A percentile compares a stretch with the other conserved stretches of the same genome.
phyloP scores from a whole-genome alignment of 352 stramenopile genomes.

The Aphanomyces euteiches region DNA sequence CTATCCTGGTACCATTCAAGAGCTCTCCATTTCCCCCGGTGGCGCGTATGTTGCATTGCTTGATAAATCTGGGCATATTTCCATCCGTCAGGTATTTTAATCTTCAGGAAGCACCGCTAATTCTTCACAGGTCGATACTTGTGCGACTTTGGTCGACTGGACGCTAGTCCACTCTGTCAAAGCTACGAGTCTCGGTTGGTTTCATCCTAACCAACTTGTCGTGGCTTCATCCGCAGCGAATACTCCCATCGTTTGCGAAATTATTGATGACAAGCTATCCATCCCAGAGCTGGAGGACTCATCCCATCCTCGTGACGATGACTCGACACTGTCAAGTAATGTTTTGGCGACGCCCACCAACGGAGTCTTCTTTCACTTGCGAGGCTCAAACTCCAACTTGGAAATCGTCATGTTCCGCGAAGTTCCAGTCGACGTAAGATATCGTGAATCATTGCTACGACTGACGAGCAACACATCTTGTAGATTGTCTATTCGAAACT shows the following conservation, averaged over 20 bases:
- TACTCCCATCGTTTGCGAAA: background rate
- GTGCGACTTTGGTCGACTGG: constrained; percentile 10
- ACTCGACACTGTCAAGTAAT: background rate
- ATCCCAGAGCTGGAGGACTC: background rate
- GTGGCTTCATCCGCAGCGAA: background rate
- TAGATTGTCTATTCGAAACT: constrained; percentile 2
- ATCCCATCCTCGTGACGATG: background rate
- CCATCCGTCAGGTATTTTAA: constrained; percentile 13
- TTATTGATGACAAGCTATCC: background rate
- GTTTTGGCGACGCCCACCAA: background rate
- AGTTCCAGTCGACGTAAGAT: constrained; percentile 2
- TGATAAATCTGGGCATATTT: constrained; percentile 14
- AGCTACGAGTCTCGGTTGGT: constrained; percentile 11
- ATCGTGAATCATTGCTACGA: too few relatives aligned
- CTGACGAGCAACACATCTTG: background rate
- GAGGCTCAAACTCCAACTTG: background rate
- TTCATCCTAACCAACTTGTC: background rate
- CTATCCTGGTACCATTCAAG: background rate
- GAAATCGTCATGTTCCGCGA: constrained; percentile 3
- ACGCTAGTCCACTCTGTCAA: background rate
- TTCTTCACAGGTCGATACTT: constrained; percentile 26
- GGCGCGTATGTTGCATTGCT: background rate
- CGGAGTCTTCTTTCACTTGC: background rate
- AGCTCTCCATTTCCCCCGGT: constrained; percentile 6
- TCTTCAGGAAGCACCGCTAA: constrained; percentile 5